Conservation (phyloP, 78 protist genomes). For the Chrysochromulina parva region DNA sequence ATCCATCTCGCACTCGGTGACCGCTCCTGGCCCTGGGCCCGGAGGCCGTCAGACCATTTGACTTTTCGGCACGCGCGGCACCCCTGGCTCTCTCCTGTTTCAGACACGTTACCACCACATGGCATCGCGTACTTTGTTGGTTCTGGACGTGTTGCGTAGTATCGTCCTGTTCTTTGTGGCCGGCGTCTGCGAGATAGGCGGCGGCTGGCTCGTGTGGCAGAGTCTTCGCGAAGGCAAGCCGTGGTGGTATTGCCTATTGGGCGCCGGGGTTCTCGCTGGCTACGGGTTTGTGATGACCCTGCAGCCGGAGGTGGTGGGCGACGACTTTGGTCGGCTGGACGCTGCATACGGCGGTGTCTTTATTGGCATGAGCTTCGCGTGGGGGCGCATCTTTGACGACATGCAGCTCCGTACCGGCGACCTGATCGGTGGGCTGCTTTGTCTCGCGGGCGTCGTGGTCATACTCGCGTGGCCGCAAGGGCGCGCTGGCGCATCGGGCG, state of each 20-base stretch:
- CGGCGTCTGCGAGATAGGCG: neutral
- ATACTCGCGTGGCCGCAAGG: no score
- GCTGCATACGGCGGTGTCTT: conserved; percentile 27
- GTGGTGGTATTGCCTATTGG: neutral
- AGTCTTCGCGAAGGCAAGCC: neutral
- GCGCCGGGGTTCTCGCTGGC: neutral
- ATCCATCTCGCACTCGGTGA: no score
- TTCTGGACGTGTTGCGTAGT: no score
- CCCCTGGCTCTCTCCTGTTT: no score
- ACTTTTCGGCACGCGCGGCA: no score
- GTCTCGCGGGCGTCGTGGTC: neutral
- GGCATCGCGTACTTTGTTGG: no score
- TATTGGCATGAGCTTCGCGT: conserved; percentile 14
- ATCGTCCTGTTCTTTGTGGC: neutral
- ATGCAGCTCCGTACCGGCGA: neutral
- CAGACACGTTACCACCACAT: no score
- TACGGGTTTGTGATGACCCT: neutral
- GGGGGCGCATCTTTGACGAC: conserved; percentile 12
- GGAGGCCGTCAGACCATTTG: no score
- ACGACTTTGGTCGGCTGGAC: conserved; percentile 11
- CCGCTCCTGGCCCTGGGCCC: no score
- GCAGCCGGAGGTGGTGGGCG: neutral
- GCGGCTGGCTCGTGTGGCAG: conserved; percentile 17
- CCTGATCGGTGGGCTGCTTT: neutral
- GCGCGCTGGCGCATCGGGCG: no score